Percentiles rank a stretch among this genome's conserved stretches.
Evolutionary conservation across 306 rosid genomes (phyloP).

Genomic region (Vigna radiata): DNA sequence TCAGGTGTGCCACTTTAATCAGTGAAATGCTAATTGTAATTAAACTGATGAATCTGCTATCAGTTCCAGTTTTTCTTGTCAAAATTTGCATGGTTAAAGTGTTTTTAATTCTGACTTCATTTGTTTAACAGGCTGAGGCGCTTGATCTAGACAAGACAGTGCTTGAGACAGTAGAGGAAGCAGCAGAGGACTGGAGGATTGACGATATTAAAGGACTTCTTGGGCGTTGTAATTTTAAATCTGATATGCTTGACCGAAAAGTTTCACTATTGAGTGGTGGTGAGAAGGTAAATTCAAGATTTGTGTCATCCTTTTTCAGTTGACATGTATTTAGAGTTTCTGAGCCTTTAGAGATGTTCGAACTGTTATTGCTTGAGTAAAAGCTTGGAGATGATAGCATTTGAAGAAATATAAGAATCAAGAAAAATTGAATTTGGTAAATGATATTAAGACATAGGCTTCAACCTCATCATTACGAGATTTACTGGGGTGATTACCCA

Average conservation of each 20-base stretch:
- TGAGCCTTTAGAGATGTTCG: constrained; percentile 7
- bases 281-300: constrained; percentile 76
- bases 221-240: constrained; percentile 97
- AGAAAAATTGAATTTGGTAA: constrained; percentile 18
- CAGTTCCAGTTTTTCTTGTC: constrained; percentile 19
- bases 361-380: constrained; percentile 28
- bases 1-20: constrained; percentile 64
- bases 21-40: constrained; percentile 34
- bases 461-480: constrained; percentile 15
- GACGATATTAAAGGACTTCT: constrained; percentile 98
- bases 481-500: neutral
- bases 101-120: constrained; percentile 44
- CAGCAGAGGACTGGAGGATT: constrained; percentile 91
- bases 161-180: constrained; percentile 92
- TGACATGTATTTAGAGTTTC: constrained; percentile 31
- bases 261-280: constrained; percentile 97
- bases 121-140: constrained; percentile 85
- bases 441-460: constrained; percentile 26
- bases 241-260: constrained; percentile 95
- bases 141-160: constrained; percentile 94
- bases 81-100: constrained; percentile 15
- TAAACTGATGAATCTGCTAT: constrained; percentile 16
- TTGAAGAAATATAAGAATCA: constrained; percentile 26
- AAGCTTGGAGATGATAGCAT: constrained; percentile 34
- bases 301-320: constrained; percentile 23